These are phyloP conservation scores for Ophiocordyceps camponoti-saundersi DNA, from an alignment of 2,329 filamentous ascomycete genomes.

Conservation along the genomic window DNA sequence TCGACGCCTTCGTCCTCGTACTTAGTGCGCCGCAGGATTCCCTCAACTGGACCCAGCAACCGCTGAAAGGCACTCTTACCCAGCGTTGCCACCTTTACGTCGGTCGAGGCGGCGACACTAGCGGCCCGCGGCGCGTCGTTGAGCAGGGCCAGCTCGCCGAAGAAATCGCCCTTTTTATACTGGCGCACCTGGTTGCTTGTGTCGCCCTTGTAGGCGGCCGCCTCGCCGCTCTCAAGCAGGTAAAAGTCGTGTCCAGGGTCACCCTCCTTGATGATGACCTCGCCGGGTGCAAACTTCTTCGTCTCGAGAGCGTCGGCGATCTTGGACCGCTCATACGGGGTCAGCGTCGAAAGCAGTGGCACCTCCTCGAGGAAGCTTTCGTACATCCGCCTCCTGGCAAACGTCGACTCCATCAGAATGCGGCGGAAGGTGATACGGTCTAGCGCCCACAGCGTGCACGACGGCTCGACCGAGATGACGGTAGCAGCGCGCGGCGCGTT, in stretches of 20 bases:
- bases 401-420: constrained; percentile 96
- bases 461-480: constrained; percentile 63
- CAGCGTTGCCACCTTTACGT: constrained; percentile 83
- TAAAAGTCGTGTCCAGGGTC: constrained; percentile 87
- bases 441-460: constrained; percentile 79
- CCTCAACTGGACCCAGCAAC: constrained; percentile 79
- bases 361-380: constrained; percentile 94
- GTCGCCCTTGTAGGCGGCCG: constrained; percentile 71
- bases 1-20: constrained; percentile 46
- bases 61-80: constrained; percentile 93
- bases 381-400: constrained; percentile 90
- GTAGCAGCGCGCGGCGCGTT: constrained; percentile 93
- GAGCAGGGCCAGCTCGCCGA: constrained; percentile 83
- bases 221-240: constrained; percentile 73
- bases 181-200: constrained; percentile 53
- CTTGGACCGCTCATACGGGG: constrained; percentile 87
- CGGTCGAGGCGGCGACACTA: constrained; percentile 65
- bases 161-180: constrained; percentile 89
- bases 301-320: constrained; percentile 94
- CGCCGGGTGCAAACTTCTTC: constrained; percentile 62
- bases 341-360: constrained; percentile 65
- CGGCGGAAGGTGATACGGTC: constrained; percentile 94
- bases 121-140: constrained; percentile 90
- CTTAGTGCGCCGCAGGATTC: constrained; percentile 73
- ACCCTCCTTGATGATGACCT: constrained; percentile 79